Evolutionary conservation across 1,284 basidiomycete genomes (phyloP), one percentile per base, ranked within the genome.

Genomic region (Laetiporus sulphureus): DNA sequence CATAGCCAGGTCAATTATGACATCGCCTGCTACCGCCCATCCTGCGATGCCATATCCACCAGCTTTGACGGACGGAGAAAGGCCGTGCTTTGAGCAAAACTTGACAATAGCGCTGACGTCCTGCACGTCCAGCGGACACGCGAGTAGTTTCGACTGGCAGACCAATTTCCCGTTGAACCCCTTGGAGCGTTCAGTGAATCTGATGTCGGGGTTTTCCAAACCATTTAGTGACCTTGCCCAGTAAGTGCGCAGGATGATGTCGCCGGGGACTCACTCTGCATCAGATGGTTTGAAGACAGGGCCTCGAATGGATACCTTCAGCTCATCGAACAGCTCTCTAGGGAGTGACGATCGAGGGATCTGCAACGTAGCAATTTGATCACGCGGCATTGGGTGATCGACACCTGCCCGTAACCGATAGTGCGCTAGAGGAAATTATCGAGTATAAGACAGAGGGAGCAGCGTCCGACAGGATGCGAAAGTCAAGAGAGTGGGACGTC

Each of bases 11-110:
- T 94, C 90, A 53, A 93, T 63, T 51, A 93, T 79, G 41, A 93
- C 68, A 55, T 92, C 84, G 31, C 90, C 91, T 24, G 79, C 80
- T 40, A 93, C 77, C 11, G 87, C 77, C 85, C 88, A 91, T 2
- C 91, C 91, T 8, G 83, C 88, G 3, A 87, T 92, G 5, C 89
- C 91, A 57, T 85, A 92, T 0, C 91, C 91, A 13, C 91, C 91
- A 0, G 88, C 84, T 60, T 88, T 91, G 54, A 91, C 71, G n/a
- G 87, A 91, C 4, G 83, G 75, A n/a, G 82, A 80, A 3, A 93
- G 65, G 0, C 60, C 59, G 53, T 91, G 70, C 40, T 75, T 72
- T 15, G 56, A 59, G 56, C 90, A 92, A 60, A 92, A 89, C 12
- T 72, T 52, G 45, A 91, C 61, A 44, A 77, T 68, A 49, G 71